Evolutionary conservation across 805 yeast genomes (phyloP).

Genomic region (Candida sithepensis): DNA sequence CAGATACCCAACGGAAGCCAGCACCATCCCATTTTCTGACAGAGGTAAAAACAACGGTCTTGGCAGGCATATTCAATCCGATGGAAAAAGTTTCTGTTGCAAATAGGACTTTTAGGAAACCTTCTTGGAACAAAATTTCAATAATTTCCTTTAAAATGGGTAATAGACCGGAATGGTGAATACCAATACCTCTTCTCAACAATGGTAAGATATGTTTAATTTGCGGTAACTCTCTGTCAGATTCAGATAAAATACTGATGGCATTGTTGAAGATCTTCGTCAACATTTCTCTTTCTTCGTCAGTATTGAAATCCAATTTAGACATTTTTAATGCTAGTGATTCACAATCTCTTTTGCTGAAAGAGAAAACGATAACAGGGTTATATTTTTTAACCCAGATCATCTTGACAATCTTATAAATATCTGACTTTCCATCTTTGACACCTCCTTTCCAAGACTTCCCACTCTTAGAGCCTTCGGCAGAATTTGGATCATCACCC

Average conservation of each 20-base stretch:
- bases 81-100: constrained; percentile 98
- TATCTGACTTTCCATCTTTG: constrained; percentile 65
- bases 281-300: constrained; percentile 89
- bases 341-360: constrained; percentile 96
- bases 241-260: constrained; percentile 78
- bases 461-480: constrained; percentile 51
- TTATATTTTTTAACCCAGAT: constrained; percentile 94
- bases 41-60: constrained; percentile 95
- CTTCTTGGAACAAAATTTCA: constrained; percentile 96
- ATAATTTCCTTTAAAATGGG: constrained; percentile 92
- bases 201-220: constrained; percentile 88
- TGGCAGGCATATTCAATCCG: constrained; percentile 99
- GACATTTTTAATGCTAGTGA: constrained; percentile 92
- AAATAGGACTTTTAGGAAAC: constrained; percentile 86
- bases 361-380: constrained; percentile 98
- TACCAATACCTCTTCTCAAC: constrained; percentile 93
- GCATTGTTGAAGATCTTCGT: constrained; percentile 91
- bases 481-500: constrained; percentile 79
- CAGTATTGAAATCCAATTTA: constrained; percentile 88
- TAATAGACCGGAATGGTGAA: constrained; percentile 94
- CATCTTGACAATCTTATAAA: constrained; percentile 95
- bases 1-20: constrained; percentile 98
- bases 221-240: constrained; percentile 90
- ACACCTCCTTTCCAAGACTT: constrained; percentile 86
- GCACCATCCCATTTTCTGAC: constrained; percentile 98